A percentile compares a stretch with the other conserved stretches of the same genome.
Evolutionary conservation across 768 basidiomycete genomes (phyloP).

Genomic region (Mycena haematopus): DNA sequence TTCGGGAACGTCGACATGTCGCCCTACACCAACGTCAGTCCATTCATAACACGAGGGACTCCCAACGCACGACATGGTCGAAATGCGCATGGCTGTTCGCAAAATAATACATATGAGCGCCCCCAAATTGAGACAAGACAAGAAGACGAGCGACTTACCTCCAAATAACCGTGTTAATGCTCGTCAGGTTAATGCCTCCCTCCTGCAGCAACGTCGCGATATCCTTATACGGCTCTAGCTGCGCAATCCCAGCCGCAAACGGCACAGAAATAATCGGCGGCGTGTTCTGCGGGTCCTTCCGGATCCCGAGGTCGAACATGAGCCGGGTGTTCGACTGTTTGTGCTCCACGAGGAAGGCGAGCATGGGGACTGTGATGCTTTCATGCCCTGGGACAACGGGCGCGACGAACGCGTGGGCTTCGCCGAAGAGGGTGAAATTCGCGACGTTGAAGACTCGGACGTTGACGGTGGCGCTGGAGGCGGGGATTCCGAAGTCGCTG

Average conservation of each 20-base stretch:
- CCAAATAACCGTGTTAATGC: constrained; percentile 20
- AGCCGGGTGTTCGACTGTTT: neutral
- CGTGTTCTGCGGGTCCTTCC: constrained; percentile 5
- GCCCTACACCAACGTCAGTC: neutral
- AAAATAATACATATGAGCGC: neutral
- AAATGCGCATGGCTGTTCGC: constrained; percentile 10
- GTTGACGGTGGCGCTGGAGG: constrained; percentile 15
- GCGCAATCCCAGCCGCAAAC: neutral
- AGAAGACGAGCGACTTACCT: constrained; percentile 12
- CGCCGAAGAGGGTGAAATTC: neutral
- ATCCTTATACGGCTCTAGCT: constrained; percentile 10
- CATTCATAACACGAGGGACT: neutral
- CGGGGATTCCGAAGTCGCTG: constrained; percentile 12
- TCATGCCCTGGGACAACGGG: neutral
- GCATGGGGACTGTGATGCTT: neutral
- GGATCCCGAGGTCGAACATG: constrained; percentile 24
- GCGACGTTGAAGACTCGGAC: constrained; percentile 19
- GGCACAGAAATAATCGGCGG: neutral
- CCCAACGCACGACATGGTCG: constrained; percentile 15
- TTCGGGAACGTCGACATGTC: constrained; percentile 30
- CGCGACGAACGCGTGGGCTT: neutral
- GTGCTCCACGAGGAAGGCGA: constrained; percentile 20
- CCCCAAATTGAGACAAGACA: neutral
- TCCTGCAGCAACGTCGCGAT: constrained; percentile 13
- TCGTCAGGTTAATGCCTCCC: constrained; percentile 17